Base-by-base conservation (phyloP, 805 yeast genomes). In the Wickerhamiella australiensis region DNA sequence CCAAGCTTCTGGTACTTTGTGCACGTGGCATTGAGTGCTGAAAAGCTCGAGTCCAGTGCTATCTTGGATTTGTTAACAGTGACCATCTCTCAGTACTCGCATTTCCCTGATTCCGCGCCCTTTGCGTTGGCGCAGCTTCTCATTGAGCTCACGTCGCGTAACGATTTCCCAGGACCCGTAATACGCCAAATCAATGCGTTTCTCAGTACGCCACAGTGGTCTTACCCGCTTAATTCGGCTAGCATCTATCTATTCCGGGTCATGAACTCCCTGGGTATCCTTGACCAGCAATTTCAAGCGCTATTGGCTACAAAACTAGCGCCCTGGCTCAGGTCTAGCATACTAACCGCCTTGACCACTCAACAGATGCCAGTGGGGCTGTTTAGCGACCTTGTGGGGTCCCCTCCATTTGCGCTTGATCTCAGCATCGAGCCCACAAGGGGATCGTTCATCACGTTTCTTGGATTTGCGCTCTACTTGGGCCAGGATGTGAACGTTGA, bases 1-100 rank as follows among this genome's bases (percentile, higher is more conserved):
- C 36, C 36, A n/a, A 15, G 6, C 20, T 45, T 45, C 13, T 45
- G 47, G 47, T 33, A 37, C 29, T 45, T 45, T 35, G 47, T 45
- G 8, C 22, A 8, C 9, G 33, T 36, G 6, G 47, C 41, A 5
- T 26, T 18, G 9, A 35, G n/a, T 8, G 23, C 33, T 11, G n/a
- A 23, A 15, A 7, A 8, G 1, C 23, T 33, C 33, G 7, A 31
- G 2, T 21, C 41, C 23, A 15, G 2, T 3, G 31, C 35, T 5
- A 41, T 45, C 5, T 20, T 35, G 11, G 29, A 25, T 13, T 26
- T 33, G 12, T 17, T n/a, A 9, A 35, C 29, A 6, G 25, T 23
- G 3, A 20, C 27, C 6, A 21, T 31, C 15, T 23, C 23, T 18
- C 23, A 12, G 5, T 35, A 8, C 31, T 31, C 35, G 21, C 25